Evolutionary conservation across 2,329 filamentous ascomycete species (phyloP).

Genomic region (Pyrenochaeta sp.): DNA sequence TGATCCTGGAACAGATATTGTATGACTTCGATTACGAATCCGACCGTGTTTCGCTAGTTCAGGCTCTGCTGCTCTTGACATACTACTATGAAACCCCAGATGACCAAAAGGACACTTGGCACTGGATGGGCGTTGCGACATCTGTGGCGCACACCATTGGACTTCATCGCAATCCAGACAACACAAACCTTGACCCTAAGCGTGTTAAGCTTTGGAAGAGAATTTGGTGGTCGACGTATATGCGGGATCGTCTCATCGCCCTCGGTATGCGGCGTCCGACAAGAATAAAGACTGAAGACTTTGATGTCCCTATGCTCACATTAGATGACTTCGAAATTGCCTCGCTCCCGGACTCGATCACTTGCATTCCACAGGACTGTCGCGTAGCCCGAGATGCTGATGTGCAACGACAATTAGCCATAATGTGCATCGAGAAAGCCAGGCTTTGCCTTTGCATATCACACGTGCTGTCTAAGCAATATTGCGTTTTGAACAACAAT

Average conservation of each 20-base stretch:
- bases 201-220: constrained; percentile 90
- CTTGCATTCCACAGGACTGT: constrained; percentile 74
- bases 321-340: constrained; percentile 85
- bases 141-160: constrained; percentile 94
- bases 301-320: constrained; percentile 89
- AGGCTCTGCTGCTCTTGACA: constrained; percentile 89
- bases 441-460: constrained; percentile 90
- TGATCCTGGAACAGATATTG: constrained; percentile 66
- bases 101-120: constrained; percentile 97
- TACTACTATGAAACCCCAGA: constrained; percentile 98
- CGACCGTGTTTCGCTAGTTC: constrained; percentile 87
- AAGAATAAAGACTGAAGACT: constrained; percentile 91
- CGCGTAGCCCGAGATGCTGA: constrained; percentile 73
- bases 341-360: constrained; percentile 71
- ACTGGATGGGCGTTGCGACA: constrained; percentile 97
- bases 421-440: constrained; percentile 91
- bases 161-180: constrained; percentile 83
- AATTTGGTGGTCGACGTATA: constrained; percentile 98
- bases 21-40: constrained; percentile 97
- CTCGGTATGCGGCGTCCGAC: constrained; percentile 93
- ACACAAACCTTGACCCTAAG: constrained; percentile 75
- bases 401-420: constrained; percentile 80
- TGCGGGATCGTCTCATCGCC: constrained; percentile 91
- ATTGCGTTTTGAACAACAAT: constrained; percentile 87
- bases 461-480: constrained; percentile 88